Evolutionary conservation across 2,329 filamentous ascomycete species (phyloP).

Genomic region (Penicillium brevicompactum): DNA sequence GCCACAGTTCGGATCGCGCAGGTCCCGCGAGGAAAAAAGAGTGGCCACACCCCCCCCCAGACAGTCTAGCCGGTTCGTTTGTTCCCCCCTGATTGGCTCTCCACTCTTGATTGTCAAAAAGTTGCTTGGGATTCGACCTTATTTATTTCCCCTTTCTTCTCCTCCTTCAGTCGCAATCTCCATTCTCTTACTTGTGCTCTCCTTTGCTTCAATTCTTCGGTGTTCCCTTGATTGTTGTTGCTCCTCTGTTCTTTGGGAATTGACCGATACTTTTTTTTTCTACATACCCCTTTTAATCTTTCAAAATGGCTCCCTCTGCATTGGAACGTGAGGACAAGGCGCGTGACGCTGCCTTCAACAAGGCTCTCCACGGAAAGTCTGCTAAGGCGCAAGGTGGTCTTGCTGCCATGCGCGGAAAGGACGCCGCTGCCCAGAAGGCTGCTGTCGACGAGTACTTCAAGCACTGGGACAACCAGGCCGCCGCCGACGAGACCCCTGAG

Average conservation of each 20-base stretch:
- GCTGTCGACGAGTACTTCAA: slow-evolving; percentile 93
- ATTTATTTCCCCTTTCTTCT: slow-evolving; percentile 22
- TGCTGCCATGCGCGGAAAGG: slow-evolving; percentile 82
- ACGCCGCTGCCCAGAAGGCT: slow-evolving; percentile 73
- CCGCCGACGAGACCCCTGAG: slow-evolving; percentile 77
- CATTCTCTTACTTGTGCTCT: slow-evolving; percentile 14
- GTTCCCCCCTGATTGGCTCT: slow-evolving; percentile 10
- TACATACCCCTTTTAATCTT: slow-evolving; percentile 22
- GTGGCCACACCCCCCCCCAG: slow-evolving; percentile 13
- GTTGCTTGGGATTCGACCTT: slow-evolving; percentile 21
- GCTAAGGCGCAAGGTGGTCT: slow-evolving; percentile 72
- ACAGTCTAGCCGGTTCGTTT: slow-evolving; percentile 10
- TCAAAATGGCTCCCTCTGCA: slow-evolving; percentile 54
- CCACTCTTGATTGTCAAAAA: slow-evolving; percentile 22
- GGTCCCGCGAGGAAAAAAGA: slow-evolving; percentile 10
- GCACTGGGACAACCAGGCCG: slow-evolving; percentile 88
- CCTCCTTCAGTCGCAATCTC: slow-evolving; percentile 9
- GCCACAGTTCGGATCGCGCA: slow-evolving; percentile 22
- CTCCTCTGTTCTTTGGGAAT: slow-evolving; percentile 5
- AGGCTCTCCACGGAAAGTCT: slow-evolving; percentile 79
- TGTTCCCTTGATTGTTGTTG: slow-evolving; percentile 7
- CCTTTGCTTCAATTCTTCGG: slow-evolving; percentile 12
- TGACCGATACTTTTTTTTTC: slow-evolving; percentile 19
- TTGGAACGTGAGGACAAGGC: slow-evolving; percentile 81
- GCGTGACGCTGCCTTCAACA: slow-evolving; percentile 89